Conservation (phyloP, 352 stramenopile genomes). For the Blastocystis sp. region DNA sequence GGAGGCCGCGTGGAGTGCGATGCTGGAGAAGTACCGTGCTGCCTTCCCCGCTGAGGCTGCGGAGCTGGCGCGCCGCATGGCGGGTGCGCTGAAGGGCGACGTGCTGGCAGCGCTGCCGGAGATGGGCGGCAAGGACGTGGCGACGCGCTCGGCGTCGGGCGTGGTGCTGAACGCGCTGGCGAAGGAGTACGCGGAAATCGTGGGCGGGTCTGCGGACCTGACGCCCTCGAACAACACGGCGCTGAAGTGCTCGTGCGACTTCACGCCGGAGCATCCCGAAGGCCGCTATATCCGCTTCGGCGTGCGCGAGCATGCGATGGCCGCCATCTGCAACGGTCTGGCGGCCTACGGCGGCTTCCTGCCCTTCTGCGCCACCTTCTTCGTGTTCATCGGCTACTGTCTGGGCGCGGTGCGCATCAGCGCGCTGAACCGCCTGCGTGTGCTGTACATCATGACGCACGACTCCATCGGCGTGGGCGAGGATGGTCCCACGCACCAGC, state of each 20-base stretch:
- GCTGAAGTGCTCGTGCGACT: constrained; percentile 85
- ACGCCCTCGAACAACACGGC: constrained; percentile 90
- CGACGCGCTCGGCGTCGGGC: constrained; percentile 85
- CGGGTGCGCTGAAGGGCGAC: constrained; percentile 75
- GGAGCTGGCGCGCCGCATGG: constrained; percentile 84
- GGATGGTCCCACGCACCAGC: constrained; percentile 96
- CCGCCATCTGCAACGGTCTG: constrained; percentile 90
- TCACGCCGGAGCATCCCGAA: constrained; percentile 67
- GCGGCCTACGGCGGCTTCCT: constrained; percentile 86
- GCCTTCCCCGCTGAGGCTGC: constrained; percentile 78
- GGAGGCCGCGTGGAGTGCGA: constrained; percentile 76
- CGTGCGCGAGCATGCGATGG: constrained; percentile 95
- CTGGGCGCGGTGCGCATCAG: constrained; percentile 83
- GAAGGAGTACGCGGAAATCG: constrained; percentile 80
- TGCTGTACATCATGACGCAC: constrained; percentile 97
- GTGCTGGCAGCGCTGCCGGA: constrained; percentile 80
- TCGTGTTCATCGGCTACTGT: constrained; percentile 97
- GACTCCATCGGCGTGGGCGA: constrained; percentile 97
- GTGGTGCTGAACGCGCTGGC: constrained; percentile 84
- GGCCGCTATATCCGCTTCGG: constrained; percentile 93
- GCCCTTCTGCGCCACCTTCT: constrained; percentile 96
- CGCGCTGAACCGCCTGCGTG: constrained; percentile 81
- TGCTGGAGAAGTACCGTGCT: constrained; percentile 78
- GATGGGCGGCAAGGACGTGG: constrained; percentile 77
- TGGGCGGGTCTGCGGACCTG: constrained; percentile 92